Base-by-base conservation (phyloP, 2,329 filamentous ascomycete genomes). In the Colletotrichum acutatum region DNA sequence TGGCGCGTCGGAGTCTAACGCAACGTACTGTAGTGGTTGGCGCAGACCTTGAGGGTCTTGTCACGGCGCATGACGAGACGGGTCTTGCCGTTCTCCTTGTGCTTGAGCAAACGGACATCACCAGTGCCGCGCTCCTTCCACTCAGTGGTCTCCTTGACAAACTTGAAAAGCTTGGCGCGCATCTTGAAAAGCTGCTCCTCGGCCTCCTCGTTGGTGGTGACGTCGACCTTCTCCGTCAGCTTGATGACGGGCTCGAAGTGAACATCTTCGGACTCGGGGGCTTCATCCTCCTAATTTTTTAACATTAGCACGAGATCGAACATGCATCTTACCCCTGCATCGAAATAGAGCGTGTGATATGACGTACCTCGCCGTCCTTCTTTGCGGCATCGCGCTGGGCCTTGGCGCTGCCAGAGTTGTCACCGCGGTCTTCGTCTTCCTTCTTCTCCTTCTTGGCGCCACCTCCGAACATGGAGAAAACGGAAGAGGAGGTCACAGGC, bases 41-140 rank as follows among this genome's bases (percentile, higher is more conserved):
- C 97, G 92, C 97, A 99, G 86, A 99, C 97, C 91, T 99, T 99
- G 87, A 98, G 92, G 74, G 97, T 99, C 94, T 98, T 98, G 89
- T 99, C 97, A 83, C 97, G 91, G 84, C 97, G 94, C 97, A 99
- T 99, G 79, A 99, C 97, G 80, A 99, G 89, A 79, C 97, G 92
- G 72, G 95, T 98, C 93, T 98, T 98, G 86, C 93, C 92, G 84
- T 98, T 98, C 89, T 98, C 95, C 90, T 95, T 97, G 90, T 99
- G 97, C 92, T 98, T 98, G 82, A 99, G 89, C 84, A 99, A 90
- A 81, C 96, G 92, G 76, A 98, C 95, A 80, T 98, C 96, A 79
- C 97, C 97, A 76, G 97, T 98, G 77, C 97, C 97, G 82, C 97
- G 93, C 91, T 99, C 97, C 90, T 98, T 99, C 97, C 97, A 99